Conservation (phyloP, 2,329 filamentous ascomycete species). For the Sporothrix globosa region DNA sequence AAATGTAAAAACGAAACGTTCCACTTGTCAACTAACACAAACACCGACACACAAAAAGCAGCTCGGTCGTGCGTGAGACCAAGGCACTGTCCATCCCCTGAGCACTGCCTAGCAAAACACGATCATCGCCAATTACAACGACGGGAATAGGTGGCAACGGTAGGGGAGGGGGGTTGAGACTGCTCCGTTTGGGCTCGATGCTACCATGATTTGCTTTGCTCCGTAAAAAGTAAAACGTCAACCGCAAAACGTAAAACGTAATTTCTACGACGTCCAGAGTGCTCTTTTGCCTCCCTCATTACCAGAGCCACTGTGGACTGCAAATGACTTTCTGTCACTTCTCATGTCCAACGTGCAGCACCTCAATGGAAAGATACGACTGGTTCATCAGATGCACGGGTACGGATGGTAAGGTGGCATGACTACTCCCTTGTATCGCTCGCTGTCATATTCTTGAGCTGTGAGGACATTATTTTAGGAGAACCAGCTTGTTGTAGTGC, state of each 20-base stretch:
- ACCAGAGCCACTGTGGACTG: not conserved
- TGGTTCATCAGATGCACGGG: not conserved
- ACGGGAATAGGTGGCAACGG: not conserved
- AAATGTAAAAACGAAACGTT: constrained; percentile 10
- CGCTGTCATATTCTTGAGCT: not conserved
- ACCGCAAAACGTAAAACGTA: not conserved
- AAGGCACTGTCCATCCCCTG: not conserved
- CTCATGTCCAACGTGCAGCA: not conserved
- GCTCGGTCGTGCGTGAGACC: not conserved
- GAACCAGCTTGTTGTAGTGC: not conserved
- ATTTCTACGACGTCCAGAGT: too few relatives aligned
- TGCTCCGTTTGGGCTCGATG: constrained; percentile 11
- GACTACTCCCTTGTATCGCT: not conserved
- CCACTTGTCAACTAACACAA: constrained; percentile 2
- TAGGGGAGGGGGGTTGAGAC: not conserved
- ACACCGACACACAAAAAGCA: not conserved
- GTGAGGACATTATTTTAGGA: not conserved
- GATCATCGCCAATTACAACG: constrained; percentile 15
- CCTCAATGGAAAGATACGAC: not conserved
- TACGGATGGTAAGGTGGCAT: not conserved
- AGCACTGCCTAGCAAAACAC: not conserved
- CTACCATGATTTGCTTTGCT: not conserved
- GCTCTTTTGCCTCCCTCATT: not conserved
- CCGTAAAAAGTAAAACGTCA: not conserved
- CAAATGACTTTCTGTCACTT: not conserved